Evolutionary conservation across 345 rosid genomes (phyloP).

Genomic region (Syzygium aqueum): DNA sequence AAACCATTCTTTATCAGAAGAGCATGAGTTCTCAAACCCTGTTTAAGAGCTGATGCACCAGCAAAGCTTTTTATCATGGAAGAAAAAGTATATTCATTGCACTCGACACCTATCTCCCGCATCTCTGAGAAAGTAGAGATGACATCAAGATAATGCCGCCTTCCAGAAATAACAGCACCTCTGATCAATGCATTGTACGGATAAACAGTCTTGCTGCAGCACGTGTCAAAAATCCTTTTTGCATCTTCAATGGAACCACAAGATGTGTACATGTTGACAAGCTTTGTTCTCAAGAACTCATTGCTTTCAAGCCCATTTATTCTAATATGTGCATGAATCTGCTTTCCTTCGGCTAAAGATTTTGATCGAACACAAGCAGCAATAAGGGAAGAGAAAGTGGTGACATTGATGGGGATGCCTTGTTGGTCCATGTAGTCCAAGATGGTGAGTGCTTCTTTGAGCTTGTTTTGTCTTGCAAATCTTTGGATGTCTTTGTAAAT

Average conservation of each 20-base stretch:
- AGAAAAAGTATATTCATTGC: conserved; percentile 64
- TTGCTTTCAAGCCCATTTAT: conserved; percentile 65
- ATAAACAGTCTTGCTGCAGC: conserved; percentile 39
- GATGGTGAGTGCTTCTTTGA: conserved; percentile 58
- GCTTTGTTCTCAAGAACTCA: conserved; percentile 56
- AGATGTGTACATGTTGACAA: conserved; percentile 59
- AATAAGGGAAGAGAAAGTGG: conserved; percentile 66
- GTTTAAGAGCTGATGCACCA: conserved; percentile 62
- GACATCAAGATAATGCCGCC: conserved; percentile 49
- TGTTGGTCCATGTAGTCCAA: conserved; percentile 58
- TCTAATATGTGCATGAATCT: conserved; percentile 50
- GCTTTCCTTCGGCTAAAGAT: conserved; percentile 42
- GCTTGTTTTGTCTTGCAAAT: conserved; percentile 58
- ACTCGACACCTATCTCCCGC: conserved; percentile 60
- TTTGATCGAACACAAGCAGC: conserved; percentile 64
- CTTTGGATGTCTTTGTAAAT: conserved; percentile 55
- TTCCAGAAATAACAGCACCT: conserved; percentile 68
- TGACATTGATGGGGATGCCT: conserved; percentile 67
- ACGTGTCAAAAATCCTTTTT: conserved; percentile 49
- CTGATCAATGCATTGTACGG: conserved; percentile 85
- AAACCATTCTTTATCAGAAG: conserved; percentile 65
- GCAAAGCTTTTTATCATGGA: conserved; percentile 76
- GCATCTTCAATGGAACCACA: conserved; percentile 69
- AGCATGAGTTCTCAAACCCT: conserved; percentile 68
- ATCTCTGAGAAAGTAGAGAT: conserved; percentile 50